Evolutionary conservation across 352 stramenopile species (phyloP).

Genomic region (Globisporangium emineosum): DNA sequence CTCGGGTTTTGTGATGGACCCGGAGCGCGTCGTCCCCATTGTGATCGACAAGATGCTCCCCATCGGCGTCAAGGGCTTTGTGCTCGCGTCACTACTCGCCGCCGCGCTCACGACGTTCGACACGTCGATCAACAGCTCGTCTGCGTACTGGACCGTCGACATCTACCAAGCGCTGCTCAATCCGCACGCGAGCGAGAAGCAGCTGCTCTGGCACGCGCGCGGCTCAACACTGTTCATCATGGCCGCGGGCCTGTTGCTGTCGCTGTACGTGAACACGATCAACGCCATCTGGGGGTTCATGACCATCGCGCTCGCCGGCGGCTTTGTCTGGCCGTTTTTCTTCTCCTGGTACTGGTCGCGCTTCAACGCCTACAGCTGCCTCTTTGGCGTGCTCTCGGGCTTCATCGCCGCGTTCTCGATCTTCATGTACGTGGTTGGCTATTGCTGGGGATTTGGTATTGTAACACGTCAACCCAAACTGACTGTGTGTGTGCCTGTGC

Average conservation of each 20-base stretch:
- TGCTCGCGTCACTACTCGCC: constrained; percentile 64
- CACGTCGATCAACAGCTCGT: constrained; percentile 75
- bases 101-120: constrained; percentile 80
- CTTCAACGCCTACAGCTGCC: constrained; percentile 67
- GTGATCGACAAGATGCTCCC: constrained; percentile 78
- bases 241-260: constrained; percentile 52
- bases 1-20: constrained; percentile 45
- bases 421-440: constrained; percentile 53
- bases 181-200: constrained; percentile 43
- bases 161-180: constrained; percentile 77
- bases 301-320: constrained; percentile 66
- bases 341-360: constrained; percentile 80
- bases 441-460: neutral
- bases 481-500: constrained; percentile 9
- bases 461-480: neutral
- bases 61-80: constrained; percentile 57
- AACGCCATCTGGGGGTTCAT: constrained; percentile 84
- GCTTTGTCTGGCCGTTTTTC: constrained; percentile 73
- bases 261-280: constrained; percentile 68
- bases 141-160: constrained; percentile 80
- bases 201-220: constrained; percentile 66
- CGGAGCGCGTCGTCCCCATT: constrained; percentile 67
- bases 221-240: constrained; percentile 59
- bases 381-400: constrained; percentile 47
- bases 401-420: constrained; percentile 51